Evolutionary conservation across 176 grass and related monocot species (phyloP), one percentile per base, ranked within the genome.

Genomic region (Carex parvula): DNA sequence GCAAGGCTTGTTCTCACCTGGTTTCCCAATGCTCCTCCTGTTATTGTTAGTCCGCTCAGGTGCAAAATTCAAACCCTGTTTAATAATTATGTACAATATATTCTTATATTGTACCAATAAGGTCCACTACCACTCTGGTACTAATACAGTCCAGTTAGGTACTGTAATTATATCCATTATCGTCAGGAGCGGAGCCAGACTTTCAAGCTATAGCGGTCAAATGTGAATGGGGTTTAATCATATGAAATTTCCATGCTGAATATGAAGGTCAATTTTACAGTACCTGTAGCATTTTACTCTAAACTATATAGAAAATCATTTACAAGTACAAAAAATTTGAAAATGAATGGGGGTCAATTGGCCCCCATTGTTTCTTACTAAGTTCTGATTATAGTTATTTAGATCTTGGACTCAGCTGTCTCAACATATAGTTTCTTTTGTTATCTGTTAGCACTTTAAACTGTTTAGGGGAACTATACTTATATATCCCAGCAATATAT

Each of bases 11-110:
- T 98, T 57, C 93, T 98, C 79, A 98, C 96, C 62, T 98, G 96
- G 96, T 98, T 98, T 79, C 96, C 96, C 60, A 98, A 90, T 85
- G 90, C 96, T 46, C 96, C 96, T 22, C 93, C 92, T 1, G 92
- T 84, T 85, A 95, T 98, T 37, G 92, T 98, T 79, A 91, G 83
- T 62, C 96, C 96, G 30, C 93, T 98, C 63, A 98, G 96, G 96
- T 95, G 89, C 41, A 22, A 39, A 56, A 13, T 17, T 56, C 12
- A 77, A 77, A 8, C 50, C 12, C 12, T 77, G 24, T 33, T 76
- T 75, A 13, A 75, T 75, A 22, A n/a, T 48, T 21, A 21, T 11
- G 6, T 71, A 53, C 29, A 76, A 76, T 22, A 55, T 54, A 57
- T 56, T 56, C 6, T 56, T 6, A 55, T 77, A 56, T 77, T 18